Evolutionary conservation across 768 basidiomycete genomes (phyloP), one percentile per base, ranked within the genome.

Genomic region (Mrakia gelida): DNA sequence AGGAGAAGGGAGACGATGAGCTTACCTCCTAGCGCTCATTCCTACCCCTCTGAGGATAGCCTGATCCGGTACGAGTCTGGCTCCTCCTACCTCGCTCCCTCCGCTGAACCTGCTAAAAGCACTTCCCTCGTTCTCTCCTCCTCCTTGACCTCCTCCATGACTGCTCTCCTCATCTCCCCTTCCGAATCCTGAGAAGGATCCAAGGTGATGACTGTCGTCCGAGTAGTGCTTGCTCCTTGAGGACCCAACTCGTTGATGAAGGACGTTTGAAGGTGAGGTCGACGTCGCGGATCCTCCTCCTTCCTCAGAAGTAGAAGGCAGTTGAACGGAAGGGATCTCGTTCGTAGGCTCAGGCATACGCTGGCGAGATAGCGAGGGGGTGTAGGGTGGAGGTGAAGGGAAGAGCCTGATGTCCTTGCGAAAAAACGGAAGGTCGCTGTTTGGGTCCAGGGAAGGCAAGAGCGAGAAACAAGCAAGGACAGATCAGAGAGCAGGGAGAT

Each of bases 11-110:
- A 21, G 32, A 67, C 5, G 65, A 21, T 0, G 34, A 67, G 43
- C 67, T 30, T 70, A 70, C 67, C 67, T 70, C 41, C 67, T 70
- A 11, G 67, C 67, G 23, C 67, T 70, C 67, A 70, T 70, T 8
- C 67, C 67, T 43, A 70, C 67, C 0, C 67, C 67, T 70, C 67
- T 10, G 13, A 70, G 67, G 67, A 70, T 70, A 26, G 67, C 41
- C 26, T 70, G 67, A 26, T 70, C 67, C 0, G 67, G 67, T 3
- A 70, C 67, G 38, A 70, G 26, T 41, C 67, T 70, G 2, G 38
- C 67, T 43, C 67, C 38, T n/a, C 3, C 67, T 21, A 38, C 23
- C 21, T 18, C 32, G 18, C 34, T 41, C 16, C 26, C 26, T 26
- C 18, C 16, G 8, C 21, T 26, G 34, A 70, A 70, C 21, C 67